A percentile compares a stretch with the other conserved stretches of the same genome.
Conservation (phyloP, 805 yeast genomes). For the Millerago galiae region DNA sequence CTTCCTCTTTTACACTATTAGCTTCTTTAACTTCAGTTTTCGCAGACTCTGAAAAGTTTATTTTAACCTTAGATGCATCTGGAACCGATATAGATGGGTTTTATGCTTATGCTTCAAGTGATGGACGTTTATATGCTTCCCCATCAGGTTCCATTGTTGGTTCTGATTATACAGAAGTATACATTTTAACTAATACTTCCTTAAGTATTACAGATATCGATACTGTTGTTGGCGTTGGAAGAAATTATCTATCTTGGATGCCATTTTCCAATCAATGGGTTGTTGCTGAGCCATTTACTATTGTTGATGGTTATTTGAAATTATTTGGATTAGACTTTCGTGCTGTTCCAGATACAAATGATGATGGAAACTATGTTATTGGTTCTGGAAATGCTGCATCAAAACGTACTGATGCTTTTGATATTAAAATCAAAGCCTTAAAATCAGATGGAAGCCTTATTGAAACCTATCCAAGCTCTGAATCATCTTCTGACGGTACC, state of each 20-base stretch:
- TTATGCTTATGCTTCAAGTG: background rate
- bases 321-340: conserved; percentile 7
- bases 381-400: conserved; percentile 10
- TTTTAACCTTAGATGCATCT: background rate
- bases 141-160: background rate
- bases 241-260: background rate
- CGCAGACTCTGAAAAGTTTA: conserved; percentile 4
- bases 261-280: background rate
- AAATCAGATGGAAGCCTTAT: background rate
- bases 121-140: background rate
- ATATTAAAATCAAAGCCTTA: conserved; percentile 3
- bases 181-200: background rate
- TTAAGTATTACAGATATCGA: background rate
- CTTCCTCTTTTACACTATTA: background rate
- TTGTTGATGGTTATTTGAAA: conserved; percentile 9
- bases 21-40: background rate
- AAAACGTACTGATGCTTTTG: background rate
- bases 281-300: conserved; percentile 8
- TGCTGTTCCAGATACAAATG: conserved; percentile 7
- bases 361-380: conserved; percentile 7
- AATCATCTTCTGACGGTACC: no score
- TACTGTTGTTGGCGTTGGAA: background rate
- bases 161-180: background rate
- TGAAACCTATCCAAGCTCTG: no score
- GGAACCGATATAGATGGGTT: background rate